phyloP scores from a whole-genome alignment of 2,329 filamentous ascomycete genomes.

The Fonsecaea erecta region DNA sequence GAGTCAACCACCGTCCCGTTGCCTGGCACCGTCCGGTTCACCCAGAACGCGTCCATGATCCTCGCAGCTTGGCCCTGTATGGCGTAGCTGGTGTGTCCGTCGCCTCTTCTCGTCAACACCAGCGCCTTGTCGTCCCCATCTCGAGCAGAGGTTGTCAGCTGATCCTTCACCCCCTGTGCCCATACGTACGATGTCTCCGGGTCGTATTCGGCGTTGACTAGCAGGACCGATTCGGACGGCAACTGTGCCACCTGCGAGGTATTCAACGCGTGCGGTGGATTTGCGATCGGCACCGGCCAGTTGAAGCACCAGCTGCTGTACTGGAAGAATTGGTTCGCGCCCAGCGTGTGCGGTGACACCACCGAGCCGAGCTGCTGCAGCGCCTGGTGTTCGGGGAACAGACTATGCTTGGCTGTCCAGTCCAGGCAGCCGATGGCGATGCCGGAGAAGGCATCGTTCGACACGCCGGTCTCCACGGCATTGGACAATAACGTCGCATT shows the following conservation, averaged over 20 bases:
- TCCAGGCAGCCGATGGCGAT: conserved; percentile 48
- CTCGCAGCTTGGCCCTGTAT: neutral
- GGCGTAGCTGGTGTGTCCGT: conserved; percentile 21
- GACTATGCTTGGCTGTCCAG: conserved; percentile 41
- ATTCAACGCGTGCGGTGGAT: conserved; percentile 43
- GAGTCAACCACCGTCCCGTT: conserved; percentile 14
- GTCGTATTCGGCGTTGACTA: conserved; percentile 49
- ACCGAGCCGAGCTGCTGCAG: conserved; percentile 41
- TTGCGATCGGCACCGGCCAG: conserved; percentile 46
- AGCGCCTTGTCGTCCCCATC: conserved; percentile 38
- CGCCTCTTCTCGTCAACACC: conserved; percentile 48
- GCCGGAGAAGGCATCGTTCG: conserved; percentile 39
- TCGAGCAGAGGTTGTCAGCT: conserved; percentile 34
- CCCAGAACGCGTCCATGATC: conserved; percentile 16
- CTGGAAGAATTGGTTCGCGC: conserved; percentile 44
- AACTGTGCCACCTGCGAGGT: conserved; percentile 19
- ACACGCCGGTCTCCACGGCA: conserved; percentile 33
- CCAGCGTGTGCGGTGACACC: conserved; percentile 45
- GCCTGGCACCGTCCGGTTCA: conserved; percentile 17
- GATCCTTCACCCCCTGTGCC: conserved; percentile 44
- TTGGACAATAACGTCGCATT: conserved; percentile 46
- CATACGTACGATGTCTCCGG: conserved; percentile 48
- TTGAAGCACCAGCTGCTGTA: conserved; percentile 44
- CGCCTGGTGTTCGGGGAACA: conserved; percentile 36
- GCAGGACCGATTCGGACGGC: conserved; percentile 42